Base-by-base conservation (phyloP, 768 basidiomycete species). In the Ramaria rubella region DNA sequence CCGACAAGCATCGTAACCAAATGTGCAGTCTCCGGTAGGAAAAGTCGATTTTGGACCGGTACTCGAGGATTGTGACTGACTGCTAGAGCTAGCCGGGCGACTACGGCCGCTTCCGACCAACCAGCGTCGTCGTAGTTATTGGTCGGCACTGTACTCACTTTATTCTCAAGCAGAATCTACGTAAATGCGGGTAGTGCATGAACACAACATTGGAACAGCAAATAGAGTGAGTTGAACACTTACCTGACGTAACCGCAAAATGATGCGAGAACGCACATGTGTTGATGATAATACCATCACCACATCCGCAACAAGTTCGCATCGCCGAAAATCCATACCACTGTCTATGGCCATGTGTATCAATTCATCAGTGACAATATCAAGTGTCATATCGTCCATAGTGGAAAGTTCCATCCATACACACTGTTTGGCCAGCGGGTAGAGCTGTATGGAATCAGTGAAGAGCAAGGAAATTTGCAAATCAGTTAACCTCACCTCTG, bases 281-380 rank as follows among this genome's bases (percentile, higher is more conserved):
- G 23, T 42, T n/a, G 87, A 87, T 0, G 88, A 83, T 45, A 93
- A 70, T 1, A 83, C 80, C 1, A 85, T 80, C 54, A 94, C 75
- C 7, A 87, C 83, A 34, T 89, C 80, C 5, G 84, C 81, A 33
- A 92, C 81, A 3, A 78, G 79, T 70, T 91, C 90, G 59, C 86
- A 89, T 60, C 86, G 77, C 24, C 76, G 72, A 6, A 86, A 86
- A 17, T 85, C 88, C 33, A 89, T 76, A 0, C 89, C 90, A 34
- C 86, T 85, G 66, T 93, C 91, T n/a, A 85, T 78, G 1, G 90
- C 92, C 5, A 85, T 81, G 19, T 88, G 80, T 52, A 92, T 77
- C 48, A 94, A 68, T 68, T 94, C 91, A 44, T 89, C 87, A 24
- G 94, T 65, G 34, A 90, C 81, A 27, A 87, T 74, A 62, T 90